Base-by-base conservation (phyloP, 257 asterid genomes). In the Przewalskia tangutica region DNA sequence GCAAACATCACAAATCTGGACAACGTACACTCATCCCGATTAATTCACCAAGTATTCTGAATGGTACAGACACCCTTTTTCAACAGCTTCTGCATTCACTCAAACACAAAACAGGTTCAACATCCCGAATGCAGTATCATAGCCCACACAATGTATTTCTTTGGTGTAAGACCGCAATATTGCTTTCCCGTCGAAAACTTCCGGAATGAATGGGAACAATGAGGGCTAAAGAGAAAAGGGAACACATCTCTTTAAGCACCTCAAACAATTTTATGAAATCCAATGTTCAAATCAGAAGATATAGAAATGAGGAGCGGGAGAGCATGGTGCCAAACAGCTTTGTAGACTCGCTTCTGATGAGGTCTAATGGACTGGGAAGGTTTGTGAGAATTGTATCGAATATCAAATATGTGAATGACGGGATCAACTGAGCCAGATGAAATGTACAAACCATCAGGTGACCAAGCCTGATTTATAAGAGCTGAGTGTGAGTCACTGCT, bases 351-450 rank as follows among this genome's bases (percentile, higher is more conserved):
- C 81, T 92, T 96, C 58, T 96, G 93, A 86, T 96, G 98, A 80
- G 97, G 94, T 70, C 82, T 85, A 32, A 94, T 82, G 18, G 99
- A 91, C 88, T 94, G 97, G 42, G 93, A 90, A 16, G 99, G 98
- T 66, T 60, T 82, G 58, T 82, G 87, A 8, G 91, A 83, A 34
- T 91, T 90, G 84, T 84, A 92, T 76, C 99, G 87, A 54, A 95
- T 91, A 78, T 95, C 98, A 83, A 95, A 95, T 50, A 95, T 80
- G 86, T 95, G 99, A 79, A 95, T 89, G 5, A 82, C 71, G 4
- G 99, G 99, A 83, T 95, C 99, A 4, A 91, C 97, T 46, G 99
- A 93, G 4, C 99, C 98, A 0, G 99, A 96, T 5, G 97, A 82
- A 82, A 94, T 59, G 79, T 90, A 91, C 63, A 93, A 77, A 50